Base-by-base conservation (phyloP, 208 protist genomes). In the Trypanosoma vivax region DNA sequence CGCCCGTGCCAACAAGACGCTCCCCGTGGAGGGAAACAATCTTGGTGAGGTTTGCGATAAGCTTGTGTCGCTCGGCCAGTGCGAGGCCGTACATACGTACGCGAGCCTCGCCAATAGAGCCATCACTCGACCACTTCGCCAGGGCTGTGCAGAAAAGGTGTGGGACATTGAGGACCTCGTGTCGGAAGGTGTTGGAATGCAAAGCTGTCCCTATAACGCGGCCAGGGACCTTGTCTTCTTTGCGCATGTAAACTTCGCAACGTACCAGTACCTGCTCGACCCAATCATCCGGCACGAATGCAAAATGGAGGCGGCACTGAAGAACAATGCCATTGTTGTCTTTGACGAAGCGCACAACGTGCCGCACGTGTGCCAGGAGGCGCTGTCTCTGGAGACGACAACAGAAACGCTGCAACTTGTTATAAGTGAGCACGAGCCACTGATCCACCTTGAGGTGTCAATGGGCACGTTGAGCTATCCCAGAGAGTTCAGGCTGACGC, bases 241-340 rank as follows among this genome's bases (percentile, higher is more conserved):
- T 29, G 81, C 94, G 0, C 87, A 98, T 40, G 70, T 99, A 18
- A 82, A 94, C 48, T 97, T 99, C 51, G 80, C 90, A 55, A 97
- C 97, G 7, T 99, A 99, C 72, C 97, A 97, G 60, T 99, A 99
- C 65, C 54, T 99, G n/a, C 78, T 98, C 10, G 96, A 99, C 59
- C 81, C 88, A 9, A 27, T 72, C 4, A 95, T 97, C 43, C 84
- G 97, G 14, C 69, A 79, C 73, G 69, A 84, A 49, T 86, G 73
- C 42, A 88, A 88, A 29, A 89, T 79, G 67, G 72, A 92, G 53
- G 65, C 59, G 4, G 65, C 89, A 16, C 27, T 94, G 6, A 58
- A 82, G n/a, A 67, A 85, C 46, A 54, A 90, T 42, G 46, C 75
- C 2, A 83, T 98, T 43, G 55, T 98, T 48, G 90, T 98, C 19